Conservation (phyloP, 257 asterid species). For the Lantana camara region DNA sequence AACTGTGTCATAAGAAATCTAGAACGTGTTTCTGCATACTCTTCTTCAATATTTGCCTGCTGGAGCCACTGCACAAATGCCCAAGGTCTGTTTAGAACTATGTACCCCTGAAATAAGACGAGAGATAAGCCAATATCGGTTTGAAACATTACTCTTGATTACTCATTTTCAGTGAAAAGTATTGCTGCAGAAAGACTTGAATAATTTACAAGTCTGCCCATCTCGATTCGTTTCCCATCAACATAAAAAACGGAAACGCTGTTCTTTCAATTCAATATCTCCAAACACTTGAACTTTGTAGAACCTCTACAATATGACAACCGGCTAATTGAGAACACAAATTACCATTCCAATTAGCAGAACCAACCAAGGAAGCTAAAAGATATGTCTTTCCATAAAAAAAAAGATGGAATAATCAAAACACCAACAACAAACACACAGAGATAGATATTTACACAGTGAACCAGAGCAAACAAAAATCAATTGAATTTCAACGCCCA, state of each 20-base stretch:
- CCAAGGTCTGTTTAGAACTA: constrained; percentile 98
- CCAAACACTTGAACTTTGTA: too few species aligned
- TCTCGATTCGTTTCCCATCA: not conserved
- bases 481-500: not conserved
- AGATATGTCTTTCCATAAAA: too few species aligned
- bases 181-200: not conserved
- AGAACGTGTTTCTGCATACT: constrained; percentile 47
- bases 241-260: not conserved
- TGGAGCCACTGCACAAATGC: constrained; percentile 99
- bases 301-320: too few species aligned
- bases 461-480: not conserved
- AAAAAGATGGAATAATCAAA: too few species aligned
- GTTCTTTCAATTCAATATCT: not conserved
- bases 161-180: not conserved
- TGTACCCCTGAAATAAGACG: constrained; percentile 69
- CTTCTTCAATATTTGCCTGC: constrained; percentile 84
- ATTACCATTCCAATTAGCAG: too few species aligned
- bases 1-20: not conserved
- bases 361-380: too few species aligned
- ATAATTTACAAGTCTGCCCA: not conserved
- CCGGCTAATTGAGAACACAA: too few species aligned
- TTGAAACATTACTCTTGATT: constrained; percentile 1
- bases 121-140: constrained; percentile 21
- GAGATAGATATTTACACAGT: not conserved
- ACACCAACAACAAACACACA: not conserved